Base-by-base conservation (phyloP, 129 eudicot genomes). In the Escallonia rubra region DNA sequence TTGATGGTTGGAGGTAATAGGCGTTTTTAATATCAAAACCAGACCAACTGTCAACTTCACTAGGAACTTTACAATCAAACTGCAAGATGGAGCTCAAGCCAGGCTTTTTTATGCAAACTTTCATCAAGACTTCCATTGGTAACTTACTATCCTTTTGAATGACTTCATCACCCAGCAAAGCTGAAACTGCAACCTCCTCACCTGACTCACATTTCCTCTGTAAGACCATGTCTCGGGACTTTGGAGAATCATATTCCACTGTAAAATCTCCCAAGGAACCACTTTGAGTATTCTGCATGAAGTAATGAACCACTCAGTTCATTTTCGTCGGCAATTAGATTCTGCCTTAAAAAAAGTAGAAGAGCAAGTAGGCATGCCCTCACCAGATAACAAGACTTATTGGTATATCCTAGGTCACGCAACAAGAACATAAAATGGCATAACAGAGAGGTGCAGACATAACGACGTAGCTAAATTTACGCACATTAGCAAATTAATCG, bases 131-230 rank as follows among this genome's bases (percentile, higher is more conserved):
- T 63, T 80, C 88, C 66, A 80, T 66, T 10, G 90, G 90, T 53
- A 73, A 80, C 40, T 52, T 63, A 14, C 61, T 64, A 58, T 82
- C 88, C 40, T 57, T 85, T 44, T 74, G 72, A 78, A 53, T 62
- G 41, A 72, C 72, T n/a, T 83, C 82, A 3, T 73, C 67, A 8
- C 90, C 90, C 51, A 91, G 80, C 81, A 91, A 74, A 69, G 97
- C 94, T 70, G 97, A 88, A 52, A 91, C 60, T 63, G 94, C 97
- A 68, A 91, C 71, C 78, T 91, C 97, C 76, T 91, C 97, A 50
- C 94, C 97, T 13, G 89, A 80, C 41, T 71, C 80, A 43, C 83
- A 81, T 61, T 77, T 85, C 74, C 79, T 91, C 23, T 85, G 74
- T 83, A 91, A 59, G 12, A 88, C 66, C 40, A 85, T 68, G 61